Evolutionary conservation across 2,329 filamentous ascomycete species (phyloP), one percentile per base, ranked within the genome.

Genomic region (Cordyceps sp.): DNA sequence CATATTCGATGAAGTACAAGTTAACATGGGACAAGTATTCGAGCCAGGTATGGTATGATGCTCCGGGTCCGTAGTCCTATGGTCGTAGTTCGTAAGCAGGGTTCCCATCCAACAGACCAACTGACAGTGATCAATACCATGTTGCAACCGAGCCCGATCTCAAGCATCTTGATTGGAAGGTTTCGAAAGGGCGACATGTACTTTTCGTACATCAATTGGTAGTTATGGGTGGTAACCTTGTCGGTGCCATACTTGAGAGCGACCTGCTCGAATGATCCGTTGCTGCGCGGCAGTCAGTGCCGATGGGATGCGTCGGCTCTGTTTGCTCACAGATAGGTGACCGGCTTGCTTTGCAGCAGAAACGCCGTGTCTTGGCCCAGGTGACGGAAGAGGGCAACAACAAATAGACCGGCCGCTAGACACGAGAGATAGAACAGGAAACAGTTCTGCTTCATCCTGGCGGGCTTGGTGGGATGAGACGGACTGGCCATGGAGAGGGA

Each of bases 1-100:
- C 48, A 33, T 49, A 51, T 31, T 60, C 57, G 35, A 61, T 57
- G 35, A 53, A 58, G 38, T 58, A 58, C 14, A 61, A 44, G 19
- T 59, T 50, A 8, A 60, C 44, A 13, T 50, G 32, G 1, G 53
- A 44, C 24, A 60, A 51, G 34, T 52, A 58, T 21, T 58, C 54
- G 4, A 54, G 46, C 54, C 54, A 59, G 13, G 54, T 55, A 38
- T 54, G 46, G 36, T 57, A 60, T 5, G 50, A 54, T 10, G 49
- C 48, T 3, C 53, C 55, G 0, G 54, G 53, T 6, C 53, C 53
- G 20, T 56, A 54, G 5, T 34, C 33, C 52, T 49, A 21, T 18
- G n/a, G 2, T n/a, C 4, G 25, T 15, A 15, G 10, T 10, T 10
- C 14, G 4, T 23, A 9, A 14, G 4, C 10, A 13, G 26, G 4